Conservation (phyloP, 306 rosid species). For the Oxytropis ochrocephala region DNA sequence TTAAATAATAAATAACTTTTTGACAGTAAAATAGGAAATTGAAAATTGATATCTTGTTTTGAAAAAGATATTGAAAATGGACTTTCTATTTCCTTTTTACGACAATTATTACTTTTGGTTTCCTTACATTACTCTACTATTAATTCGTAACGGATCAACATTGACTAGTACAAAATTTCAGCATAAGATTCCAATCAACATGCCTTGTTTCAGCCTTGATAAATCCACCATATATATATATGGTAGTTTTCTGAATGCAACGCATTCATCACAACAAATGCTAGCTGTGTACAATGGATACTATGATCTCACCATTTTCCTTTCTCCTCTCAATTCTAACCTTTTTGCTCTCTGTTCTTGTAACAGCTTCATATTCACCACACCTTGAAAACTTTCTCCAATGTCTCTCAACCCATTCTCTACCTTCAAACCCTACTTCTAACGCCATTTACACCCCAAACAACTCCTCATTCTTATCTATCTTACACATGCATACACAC, state of each 20-base stretch:
- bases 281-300: neutral
- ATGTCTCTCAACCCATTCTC: slow-evolving; percentile 22
- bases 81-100: too few species aligned
- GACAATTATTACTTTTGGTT: too few species aligned
- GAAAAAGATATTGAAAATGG: too few species aligned
- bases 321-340: slow-evolving; percentile 5
- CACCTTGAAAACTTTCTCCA: slow-evolving; percentile 6
- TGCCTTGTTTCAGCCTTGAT: neutral
- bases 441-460: slow-evolving; percentile 11
- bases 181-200: neutral
- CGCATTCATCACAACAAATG: neutral
- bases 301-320: neutral
- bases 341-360: neutral
- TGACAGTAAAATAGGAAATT: too few species aligned
- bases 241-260: neutral
- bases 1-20: too few species aligned
- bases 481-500: slow-evolving; percentile 6
- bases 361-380: slow-evolving; percentile 8
- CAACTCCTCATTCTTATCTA: slow-evolving; percentile 1
- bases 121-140: too few species aligned
- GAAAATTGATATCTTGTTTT: too few species aligned
- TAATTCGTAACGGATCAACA: too few species aligned
- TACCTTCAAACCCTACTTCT: neutral
- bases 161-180: neutral
- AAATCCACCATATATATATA: neutral